phyloP scores from a whole-genome alignment of 257 asterid genomes.

The Coffea eugenioides region DNA sequence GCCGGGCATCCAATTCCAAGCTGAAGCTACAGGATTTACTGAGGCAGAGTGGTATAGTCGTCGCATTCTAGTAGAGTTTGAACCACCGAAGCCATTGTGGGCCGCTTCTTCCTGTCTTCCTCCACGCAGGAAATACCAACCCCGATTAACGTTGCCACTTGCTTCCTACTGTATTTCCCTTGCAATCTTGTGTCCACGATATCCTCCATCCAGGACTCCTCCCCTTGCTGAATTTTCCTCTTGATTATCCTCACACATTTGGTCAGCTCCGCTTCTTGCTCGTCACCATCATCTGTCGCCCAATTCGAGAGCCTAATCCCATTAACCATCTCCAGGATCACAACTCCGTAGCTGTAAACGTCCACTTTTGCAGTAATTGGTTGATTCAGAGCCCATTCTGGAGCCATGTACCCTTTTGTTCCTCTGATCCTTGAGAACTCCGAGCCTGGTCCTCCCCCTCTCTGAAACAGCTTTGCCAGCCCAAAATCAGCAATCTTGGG shows the following conservation, averaged over 20 bases:
- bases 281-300: constrained; percentile 30
- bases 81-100: constrained; percentile 67
- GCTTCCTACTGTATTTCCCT: constrained; percentile 45
- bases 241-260: constrained; percentile 30
- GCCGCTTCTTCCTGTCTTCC: constrained; percentile 60
- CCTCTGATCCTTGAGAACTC: constrained; percentile 33
- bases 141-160: constrained; percentile 40
- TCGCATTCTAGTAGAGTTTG: constrained; percentile 48
- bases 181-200: constrained; percentile 60
- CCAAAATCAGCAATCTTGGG: constrained; percentile 51
- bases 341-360: constrained; percentile 41
- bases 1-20: too few relatives aligned
- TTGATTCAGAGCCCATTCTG: constrained; percentile 41
- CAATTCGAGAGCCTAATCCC: constrained; percentile 54
- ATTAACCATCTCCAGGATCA: constrained; percentile 40
- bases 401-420: constrained; percentile 46
- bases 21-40: too few relatives aligned
- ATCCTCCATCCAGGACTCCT: constrained; percentile 42
- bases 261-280: constrained; percentile 30
- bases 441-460: constrained; percentile 29
- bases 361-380: constrained; percentile 45
- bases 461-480: constrained; percentile 36
- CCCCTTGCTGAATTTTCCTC: constrained; percentile 25
- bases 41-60: too few relatives aligned
- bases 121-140: constrained; percentile 54